A percentile compares a stretch with the other conserved stretches of the same genome.
These are phyloP conservation scores for Fraxinus floribunda DNA, from an alignment of 305 asterid genomes.

Conservation along the genomic window DNA sequence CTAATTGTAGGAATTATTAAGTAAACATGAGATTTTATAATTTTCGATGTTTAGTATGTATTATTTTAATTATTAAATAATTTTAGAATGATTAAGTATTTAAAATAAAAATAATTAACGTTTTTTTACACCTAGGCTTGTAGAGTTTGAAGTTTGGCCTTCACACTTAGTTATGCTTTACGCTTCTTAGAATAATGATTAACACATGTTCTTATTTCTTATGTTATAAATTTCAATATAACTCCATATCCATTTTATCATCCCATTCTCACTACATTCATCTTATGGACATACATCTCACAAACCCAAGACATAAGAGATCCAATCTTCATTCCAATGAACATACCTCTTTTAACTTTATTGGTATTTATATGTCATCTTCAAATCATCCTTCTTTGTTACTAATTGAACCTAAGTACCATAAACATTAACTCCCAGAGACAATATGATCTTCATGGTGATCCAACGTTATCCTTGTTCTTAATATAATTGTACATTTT, in stretches of 20 bases:
- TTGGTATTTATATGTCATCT: background rate
- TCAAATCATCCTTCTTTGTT: background rate
- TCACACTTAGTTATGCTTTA: too few species aligned
- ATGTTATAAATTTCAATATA: too few species aligned
- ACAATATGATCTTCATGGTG: background rate
- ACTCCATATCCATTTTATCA: background rate
- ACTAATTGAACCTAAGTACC: background rate
- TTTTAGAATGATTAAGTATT: too few species aligned
- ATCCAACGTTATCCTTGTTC: background rate
- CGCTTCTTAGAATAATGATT: too few species aligned
- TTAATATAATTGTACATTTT: background rate
- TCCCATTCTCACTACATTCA: background rate
- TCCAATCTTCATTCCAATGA: background rate
- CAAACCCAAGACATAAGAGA: background rate
- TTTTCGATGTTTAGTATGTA: too few species aligned
- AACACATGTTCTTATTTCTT: background rate
- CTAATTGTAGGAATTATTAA: too few species aligned
- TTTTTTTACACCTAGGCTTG: too few species aligned
- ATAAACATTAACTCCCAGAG: background rate
- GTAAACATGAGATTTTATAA: too few species aligned
- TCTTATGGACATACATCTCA: background rate
- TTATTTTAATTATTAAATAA: too few species aligned
- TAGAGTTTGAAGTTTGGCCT: too few species aligned
- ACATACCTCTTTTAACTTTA: background rate
- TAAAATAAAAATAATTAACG: too few species aligned